Evolutionary conservation across 257 asterid genomes (phyloP).

Genomic region (Penstemon davidsonii): DNA sequence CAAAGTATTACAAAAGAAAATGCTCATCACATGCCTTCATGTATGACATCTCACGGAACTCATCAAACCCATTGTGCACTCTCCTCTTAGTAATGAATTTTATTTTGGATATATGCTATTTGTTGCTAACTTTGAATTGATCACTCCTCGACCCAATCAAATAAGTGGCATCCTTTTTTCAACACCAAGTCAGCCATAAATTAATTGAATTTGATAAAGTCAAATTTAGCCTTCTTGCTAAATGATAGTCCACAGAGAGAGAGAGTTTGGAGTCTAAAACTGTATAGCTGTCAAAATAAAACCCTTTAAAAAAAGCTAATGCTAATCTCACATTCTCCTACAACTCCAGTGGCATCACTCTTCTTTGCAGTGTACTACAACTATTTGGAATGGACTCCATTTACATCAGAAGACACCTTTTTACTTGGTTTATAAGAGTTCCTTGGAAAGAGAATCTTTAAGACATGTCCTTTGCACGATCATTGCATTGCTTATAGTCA

Average conservation of each 20-base stretch:
- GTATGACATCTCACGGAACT: not conserved
- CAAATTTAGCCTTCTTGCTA: not conserved
- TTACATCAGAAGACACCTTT: slow-evolving; percentile 8
- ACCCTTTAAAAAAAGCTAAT: not conserved
- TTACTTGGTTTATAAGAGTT: slow-evolving; percentile 10
- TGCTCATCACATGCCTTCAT: not conserved
- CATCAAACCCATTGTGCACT: not conserved
- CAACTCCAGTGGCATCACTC: slow-evolving; percentile 1
- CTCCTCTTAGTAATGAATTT: not conserved
- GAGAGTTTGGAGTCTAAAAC: not conserved
- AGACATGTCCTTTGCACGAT: not conserved
- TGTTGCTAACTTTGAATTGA: not conserved
- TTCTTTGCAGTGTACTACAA: slow-evolving; percentile 13
- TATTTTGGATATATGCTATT: not conserved
- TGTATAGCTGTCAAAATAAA: not conserved
- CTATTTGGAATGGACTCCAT: not conserved
- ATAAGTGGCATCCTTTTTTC: not conserved
- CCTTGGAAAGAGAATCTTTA: not conserved
- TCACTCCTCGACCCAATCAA: not conserved
- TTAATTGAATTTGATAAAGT: not conserved
- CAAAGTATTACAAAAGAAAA: slow-evolving; percentile 1
- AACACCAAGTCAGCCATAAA: not conserved
- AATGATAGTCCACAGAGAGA: slow-evolving; percentile 3
- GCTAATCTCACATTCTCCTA: slow-evolving; percentile 14
- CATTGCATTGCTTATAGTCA: not conserved